Evolutionary conservation across 2,329 filamentous ascomycete species (phyloP).

Genomic region (Ceratocystis huliohia): DNA sequence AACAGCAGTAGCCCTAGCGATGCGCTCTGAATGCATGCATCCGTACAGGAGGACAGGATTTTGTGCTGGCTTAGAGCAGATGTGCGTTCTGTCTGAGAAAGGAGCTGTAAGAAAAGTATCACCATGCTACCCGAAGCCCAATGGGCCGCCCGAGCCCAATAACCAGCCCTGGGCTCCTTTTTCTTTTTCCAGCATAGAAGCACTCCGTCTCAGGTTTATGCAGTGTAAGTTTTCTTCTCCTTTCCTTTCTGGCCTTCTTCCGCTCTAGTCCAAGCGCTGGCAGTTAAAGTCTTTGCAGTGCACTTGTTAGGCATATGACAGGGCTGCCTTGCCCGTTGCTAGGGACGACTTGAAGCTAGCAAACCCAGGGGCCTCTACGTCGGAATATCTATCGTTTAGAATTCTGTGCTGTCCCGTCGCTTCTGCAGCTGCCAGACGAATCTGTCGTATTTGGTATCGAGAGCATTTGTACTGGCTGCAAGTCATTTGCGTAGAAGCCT

Average conservation of each 20-base stretch:
- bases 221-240: neutral
- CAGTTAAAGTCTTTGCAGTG: slow-evolving; percentile 1
- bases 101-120: neutral
- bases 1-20: neutral
- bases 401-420: slow-evolving; percentile 6
- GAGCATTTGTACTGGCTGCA: neutral
- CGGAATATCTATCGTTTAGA: neutral
- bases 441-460: neutral
- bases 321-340: slow-evolving; percentile 7
- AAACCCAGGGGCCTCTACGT: neutral
- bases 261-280: no score
- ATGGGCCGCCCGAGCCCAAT: neutral
- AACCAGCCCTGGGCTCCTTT: neutral
- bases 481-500: neutral
- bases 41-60: neutral
- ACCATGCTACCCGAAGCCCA: neutral
- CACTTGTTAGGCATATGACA: slow-evolving; percentile 1
- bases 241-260: neutral
- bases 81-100: neutral
- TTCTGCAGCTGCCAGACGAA: neutral
- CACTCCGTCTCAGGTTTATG: neutral
- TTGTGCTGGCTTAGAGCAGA: neutral
- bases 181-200: neutral
- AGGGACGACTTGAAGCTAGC: neutral
- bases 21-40: neutral